phyloP scores from a whole-genome alignment of 495 filamentous ascomycete species.

The Xylaria longipes region DNA sequence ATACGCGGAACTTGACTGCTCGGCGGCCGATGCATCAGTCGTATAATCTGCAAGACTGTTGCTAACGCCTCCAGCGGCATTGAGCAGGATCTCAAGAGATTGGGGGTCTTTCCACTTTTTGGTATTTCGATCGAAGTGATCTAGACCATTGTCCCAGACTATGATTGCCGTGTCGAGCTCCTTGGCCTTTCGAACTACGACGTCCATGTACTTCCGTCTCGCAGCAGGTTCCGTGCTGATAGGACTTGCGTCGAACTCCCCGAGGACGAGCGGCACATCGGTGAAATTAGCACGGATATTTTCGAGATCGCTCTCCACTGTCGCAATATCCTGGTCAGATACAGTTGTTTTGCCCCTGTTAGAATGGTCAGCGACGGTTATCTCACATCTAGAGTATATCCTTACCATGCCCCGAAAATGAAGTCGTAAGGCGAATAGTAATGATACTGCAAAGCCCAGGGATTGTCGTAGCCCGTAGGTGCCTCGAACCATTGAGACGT shows the following conservation, averaged over 20 bases:
- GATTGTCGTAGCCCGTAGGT: constrained; percentile 58
- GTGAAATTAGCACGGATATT: constrained; percentile 60
- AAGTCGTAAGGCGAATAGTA: constrained; percentile 65
- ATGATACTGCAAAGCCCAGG: constrained; percentile 68
- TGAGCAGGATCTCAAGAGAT: constrained; percentile 53
- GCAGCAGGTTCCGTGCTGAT: constrained; percentile 53
- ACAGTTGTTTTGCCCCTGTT: constrained; percentile 63
- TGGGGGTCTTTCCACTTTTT: constrained; percentile 59
- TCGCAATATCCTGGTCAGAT: constrained; percentile 57
- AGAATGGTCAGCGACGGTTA: constrained; percentile 48
- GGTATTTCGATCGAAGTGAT: constrained; percentile 52
- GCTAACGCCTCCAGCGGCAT: constrained; percentile 47
- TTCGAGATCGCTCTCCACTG: constrained; percentile 57
- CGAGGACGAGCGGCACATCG: constrained; percentile 60
- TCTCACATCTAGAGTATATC: constrained; percentile 35
- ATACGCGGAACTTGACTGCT: constrained; percentile 58
- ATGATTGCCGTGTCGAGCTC: constrained; percentile 56
- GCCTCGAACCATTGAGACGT: constrained; percentile 61
- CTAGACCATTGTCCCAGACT: constrained; percentile 66
- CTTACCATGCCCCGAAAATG: constrained; percentile 35
- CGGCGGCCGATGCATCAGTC: constrained; percentile 50
- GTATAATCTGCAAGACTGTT: constrained; percentile 64
- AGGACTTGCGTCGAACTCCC: constrained; percentile 64
- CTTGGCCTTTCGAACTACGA: constrained; percentile 54
- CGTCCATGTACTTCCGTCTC: constrained; percentile 65